Percentiles rank a stretch among this genome's conserved stretches.
Conservation (phyloP, 257 asterid species). For the Solanum dulcamara region DNA sequence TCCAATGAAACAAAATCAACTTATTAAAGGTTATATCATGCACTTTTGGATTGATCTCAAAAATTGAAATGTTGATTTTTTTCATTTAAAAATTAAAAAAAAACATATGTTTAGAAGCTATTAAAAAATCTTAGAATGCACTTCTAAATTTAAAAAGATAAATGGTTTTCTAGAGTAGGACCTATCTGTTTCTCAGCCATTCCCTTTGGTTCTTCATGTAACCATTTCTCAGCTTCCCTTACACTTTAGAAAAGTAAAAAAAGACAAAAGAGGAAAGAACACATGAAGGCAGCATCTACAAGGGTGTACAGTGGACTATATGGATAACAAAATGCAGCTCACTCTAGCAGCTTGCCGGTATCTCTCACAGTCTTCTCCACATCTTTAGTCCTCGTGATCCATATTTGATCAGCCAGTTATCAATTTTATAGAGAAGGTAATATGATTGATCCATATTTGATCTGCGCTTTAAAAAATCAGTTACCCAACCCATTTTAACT, state of each 20-base stretch:
- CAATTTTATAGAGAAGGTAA: neutral
- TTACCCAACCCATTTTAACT: neutral
- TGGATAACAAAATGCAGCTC: neutral
- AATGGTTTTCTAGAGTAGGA: neutral
- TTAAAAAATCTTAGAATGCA: neutral
- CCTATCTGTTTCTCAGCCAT: neutral
- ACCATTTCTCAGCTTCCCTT: neutral
- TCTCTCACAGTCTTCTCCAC: neutral
- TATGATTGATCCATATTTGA: neutral
- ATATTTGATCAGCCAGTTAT: neutral
- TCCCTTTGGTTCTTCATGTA: neutral
- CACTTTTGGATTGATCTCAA: neutral
- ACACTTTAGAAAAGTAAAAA: neutral
- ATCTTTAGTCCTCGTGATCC: neutral
- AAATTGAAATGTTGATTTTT: neutral
- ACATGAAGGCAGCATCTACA: neutral
- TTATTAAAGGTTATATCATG: neutral
- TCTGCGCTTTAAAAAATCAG: neutral
- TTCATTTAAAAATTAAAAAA: neutral
- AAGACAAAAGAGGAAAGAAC: neutral
- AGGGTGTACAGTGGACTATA: neutral
- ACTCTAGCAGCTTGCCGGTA: neutral
- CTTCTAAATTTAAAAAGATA: neutral
- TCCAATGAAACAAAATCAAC: neutral
- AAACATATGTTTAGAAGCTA: neutral